phyloP scores from a whole-genome alignment of 345 rosid genomes.

The Theobroma cacao region DNA sequence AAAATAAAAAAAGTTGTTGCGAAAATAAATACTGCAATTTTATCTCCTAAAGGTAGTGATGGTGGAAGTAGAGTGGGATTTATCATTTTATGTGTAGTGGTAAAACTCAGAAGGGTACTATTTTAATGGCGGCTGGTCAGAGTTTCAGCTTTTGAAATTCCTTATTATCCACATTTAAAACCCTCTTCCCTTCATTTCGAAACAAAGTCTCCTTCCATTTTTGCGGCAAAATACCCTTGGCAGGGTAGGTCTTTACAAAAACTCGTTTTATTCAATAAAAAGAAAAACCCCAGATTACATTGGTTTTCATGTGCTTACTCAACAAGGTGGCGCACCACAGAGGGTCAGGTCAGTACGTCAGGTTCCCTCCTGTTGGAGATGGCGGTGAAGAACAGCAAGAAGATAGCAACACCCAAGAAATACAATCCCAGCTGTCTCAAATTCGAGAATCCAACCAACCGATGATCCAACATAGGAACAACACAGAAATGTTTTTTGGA shows the following conservation, averaged over 20 bases:
- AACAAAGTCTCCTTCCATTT: not conserved
- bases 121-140: slow-evolving; percentile 13
- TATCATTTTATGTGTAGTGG: not conserved
- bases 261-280: not conserved
- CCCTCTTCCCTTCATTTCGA: not conserved
- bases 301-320: slow-evolving; percentile 23
- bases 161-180: slow-evolving; percentile 11
- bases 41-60: not conserved
- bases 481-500: slow-evolving; percentile 14
- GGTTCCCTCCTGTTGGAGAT: slow-evolving; percentile 16
- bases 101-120: not conserved
- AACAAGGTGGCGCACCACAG: slow-evolving; percentile 43
- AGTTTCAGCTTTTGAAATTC: not conserved
- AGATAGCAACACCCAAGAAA: not conserved
- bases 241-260: not conserved
- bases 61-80: not conserved
- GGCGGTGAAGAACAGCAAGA: slow-evolving; percentile 15
- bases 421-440: slow-evolving; percentile 12
- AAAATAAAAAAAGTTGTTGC: not conserved
- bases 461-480: not conserved
- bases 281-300: not conserved
- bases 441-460: slow-evolving; percentile 1
- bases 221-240: not conserved
- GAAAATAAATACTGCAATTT: not conserved
- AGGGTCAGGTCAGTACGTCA: slow-evolving; percentile 16